Evolutionary conservation across 1,139 yeast genomes (phyloP), one percentile per base, ranked within the genome.

Genomic region (Dujonia santamariae): DNA sequence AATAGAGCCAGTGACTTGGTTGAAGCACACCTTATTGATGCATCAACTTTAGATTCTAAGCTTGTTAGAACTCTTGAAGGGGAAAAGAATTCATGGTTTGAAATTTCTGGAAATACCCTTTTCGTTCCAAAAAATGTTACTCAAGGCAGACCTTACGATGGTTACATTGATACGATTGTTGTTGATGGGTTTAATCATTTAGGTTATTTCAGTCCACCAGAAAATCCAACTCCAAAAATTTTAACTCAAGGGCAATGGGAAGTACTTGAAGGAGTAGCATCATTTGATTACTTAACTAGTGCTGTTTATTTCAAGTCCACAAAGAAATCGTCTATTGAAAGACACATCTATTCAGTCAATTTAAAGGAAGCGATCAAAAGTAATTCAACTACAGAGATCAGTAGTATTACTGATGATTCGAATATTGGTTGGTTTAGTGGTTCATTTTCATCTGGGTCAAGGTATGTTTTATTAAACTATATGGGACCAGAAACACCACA

Each of bases 41-140:
- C 64, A 17, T 45, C 42, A 31, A 51, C 30, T 15, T 47, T 56
- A 20, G 40, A 53, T 0, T 54, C 67, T 25, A 45, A 41, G 29
- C 63, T 56, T 29, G 58, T 69, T 9, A 60, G 80, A 40, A 53
- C 64, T 3, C 59, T 56, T 32, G 42, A 43, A 2, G 63, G 67
- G 3, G 61, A 68, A 30, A 11, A 21, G 23, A 62, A 73, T 13
- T 68, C 78, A 8, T 75, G 85, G 73, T 87, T 90, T 66, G 98
- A 92, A 54, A 79, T 90, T 26, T 75, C 86, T 7, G 85, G 82
- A 42, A 78, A 81, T 45, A 80, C 94, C 0, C 59, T 75, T 22
- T 81, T 62, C 49, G 70, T 92, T 26, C 95, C 96, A 7, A 74
- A 75, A 39, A 76, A 84, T 41, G 62, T 57, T 16, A 30, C 58